A percentile compares a stretch with the other conserved stretches of the same genome.
phyloP scores from a whole-genome alignment of 2,329 filamentous ascomycete species.

The Massarina eburnea region DNA sequence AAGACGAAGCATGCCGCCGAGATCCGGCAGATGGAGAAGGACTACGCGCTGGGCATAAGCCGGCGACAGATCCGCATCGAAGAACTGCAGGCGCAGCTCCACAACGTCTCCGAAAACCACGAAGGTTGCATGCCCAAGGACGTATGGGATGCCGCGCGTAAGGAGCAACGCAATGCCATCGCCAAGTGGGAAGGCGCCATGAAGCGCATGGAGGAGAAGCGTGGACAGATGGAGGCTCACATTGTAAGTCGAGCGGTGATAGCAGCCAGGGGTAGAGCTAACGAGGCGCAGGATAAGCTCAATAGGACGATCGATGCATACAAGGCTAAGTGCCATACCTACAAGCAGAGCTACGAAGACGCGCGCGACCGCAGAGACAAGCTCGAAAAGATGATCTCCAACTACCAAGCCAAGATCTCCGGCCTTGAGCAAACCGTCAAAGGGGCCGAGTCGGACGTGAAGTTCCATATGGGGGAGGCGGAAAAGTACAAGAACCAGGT shows the following conservation, averaged over 20 bases:
- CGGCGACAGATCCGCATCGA: slow-evolving; percentile 35
- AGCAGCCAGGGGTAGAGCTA: not conserved
- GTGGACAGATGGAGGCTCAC: slow-evolving; percentile 26
- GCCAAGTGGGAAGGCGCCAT: slow-evolving; percentile 37
- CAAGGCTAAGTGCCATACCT: slow-evolving; percentile 24
- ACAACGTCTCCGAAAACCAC: slow-evolving; percentile 21
- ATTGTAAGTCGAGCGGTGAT: slow-evolving; percentile 19
- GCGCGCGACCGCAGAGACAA: slow-evolving; percentile 23
- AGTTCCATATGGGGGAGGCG: slow-evolving; percentile 35
- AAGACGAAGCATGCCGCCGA: slow-evolving; percentile 39
- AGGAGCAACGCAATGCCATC: slow-evolving; percentile 33
- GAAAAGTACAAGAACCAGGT: slow-evolving; percentile 45
- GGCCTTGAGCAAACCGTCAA: slow-evolving; percentile 28
- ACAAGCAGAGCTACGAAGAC: slow-evolving; percentile 6
- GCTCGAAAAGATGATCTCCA: slow-evolving; percentile 25
- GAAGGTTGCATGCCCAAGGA: slow-evolving; percentile 29
- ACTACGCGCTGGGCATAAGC: slow-evolving; percentile 64
- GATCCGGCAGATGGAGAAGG: slow-evolving; percentile 54
- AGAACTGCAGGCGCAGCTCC: slow-evolving; percentile 30
- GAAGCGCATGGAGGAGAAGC: slow-evolving; percentile 33
- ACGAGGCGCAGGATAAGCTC: not conserved
- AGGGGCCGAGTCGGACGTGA: slow-evolving; percentile 32
- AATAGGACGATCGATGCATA: slow-evolving; percentile 20
- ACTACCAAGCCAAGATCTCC: slow-evolving; percentile 33
- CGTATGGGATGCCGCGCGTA: slow-evolving; percentile 30